Conservation (phyloP, 371 early-diverging fungal genomes). For the Rhizopus microsporus region DNA sequence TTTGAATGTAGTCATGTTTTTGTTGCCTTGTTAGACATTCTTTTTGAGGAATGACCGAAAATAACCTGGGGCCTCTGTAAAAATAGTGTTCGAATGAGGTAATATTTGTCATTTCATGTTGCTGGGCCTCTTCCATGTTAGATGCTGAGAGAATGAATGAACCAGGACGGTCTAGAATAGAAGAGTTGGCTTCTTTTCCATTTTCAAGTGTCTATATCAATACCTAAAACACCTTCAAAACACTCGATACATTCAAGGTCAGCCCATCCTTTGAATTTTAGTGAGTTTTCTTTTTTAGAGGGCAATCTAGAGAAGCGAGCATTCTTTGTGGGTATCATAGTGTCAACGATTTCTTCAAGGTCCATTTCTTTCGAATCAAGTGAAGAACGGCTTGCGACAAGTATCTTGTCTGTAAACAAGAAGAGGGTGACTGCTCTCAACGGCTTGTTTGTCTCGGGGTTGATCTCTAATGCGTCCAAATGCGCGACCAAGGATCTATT, state of each 20-base stretch:
- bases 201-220: neutral
- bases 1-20: conserved; percentile 4
- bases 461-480: conserved; percentile 47
- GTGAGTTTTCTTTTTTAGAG: conserved; percentile 7
- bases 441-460: conserved; percentile 39
- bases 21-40: neutral
- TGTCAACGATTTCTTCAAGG: conserved; percentile 25
- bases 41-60: conserved; percentile 20
- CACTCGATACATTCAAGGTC: conserved; percentile 48
- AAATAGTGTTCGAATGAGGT: conserved; percentile 40
- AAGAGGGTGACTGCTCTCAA: conserved; percentile 44
- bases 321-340: conserved; percentile 9
- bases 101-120: conserved; percentile 16
- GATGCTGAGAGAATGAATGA: conserved; percentile 37
- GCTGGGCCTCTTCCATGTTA: conserved; percentile 9
- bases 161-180: conserved; percentile 21
- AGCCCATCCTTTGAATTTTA: conserved; percentile 52
- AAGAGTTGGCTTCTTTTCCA: conserved; percentile 1
- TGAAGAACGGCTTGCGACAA: conserved; percentile 45
- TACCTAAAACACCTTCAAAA: conserved; percentile 45
- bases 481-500: conserved; percentile 38
- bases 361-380: conserved; percentile 28
- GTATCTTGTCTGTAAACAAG: conserved; percentile 45
- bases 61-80: conserved; percentile 36
- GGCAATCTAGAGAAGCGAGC: neutral